Conservation (phyloP, 371 early-diverging fungal genomes). For the Apophysomyces sp. region DNA sequence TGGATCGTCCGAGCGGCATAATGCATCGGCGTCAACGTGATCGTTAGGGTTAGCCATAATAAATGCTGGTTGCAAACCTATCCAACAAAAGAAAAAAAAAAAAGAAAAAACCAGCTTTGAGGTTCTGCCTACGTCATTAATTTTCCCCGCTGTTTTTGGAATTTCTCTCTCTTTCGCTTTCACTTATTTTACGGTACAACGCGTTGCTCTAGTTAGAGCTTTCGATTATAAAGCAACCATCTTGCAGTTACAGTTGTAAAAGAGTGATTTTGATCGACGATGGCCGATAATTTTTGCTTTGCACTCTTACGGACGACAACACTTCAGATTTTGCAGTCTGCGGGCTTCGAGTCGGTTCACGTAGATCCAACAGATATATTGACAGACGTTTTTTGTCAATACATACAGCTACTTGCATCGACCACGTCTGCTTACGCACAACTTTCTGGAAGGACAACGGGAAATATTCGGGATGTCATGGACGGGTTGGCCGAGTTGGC, state of each 20-base stretch:
- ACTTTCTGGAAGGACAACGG: slow-evolving; percentile 37
- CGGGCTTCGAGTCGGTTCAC: slow-evolving; percentile 48
- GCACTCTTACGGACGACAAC: slow-evolving; percentile 42
- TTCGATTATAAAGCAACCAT: not conserved
- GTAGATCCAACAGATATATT: slow-evolving; percentile 33
- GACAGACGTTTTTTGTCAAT: slow-evolving; percentile 45
- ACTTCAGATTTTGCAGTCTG: slow-evolving; percentile 46
- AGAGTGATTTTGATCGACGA: slow-evolving; percentile 4
- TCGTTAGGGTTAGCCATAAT: too few relatives aligned
- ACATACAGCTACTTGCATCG: slow-evolving; percentile 39
- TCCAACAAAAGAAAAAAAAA: too few relatives aligned
- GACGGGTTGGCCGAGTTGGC: slow-evolving; percentile 31
- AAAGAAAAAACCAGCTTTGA: too few relatives aligned
- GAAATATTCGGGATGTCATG: slow-evolving; percentile 34
- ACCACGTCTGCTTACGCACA: slow-evolving; percentile 42
- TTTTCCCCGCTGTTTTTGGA: not conserved
- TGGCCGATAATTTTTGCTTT: slow-evolving; percentile 48
- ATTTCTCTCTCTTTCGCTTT: not conserved
- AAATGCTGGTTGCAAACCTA: too few relatives aligned
- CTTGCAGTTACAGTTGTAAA: not conserved
- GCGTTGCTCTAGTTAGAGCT: not conserved
- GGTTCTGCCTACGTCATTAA: not conserved
- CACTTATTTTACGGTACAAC: not conserved
- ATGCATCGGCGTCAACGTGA: slow-evolving; percentile 28
- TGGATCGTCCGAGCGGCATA: slow-evolving; percentile 64